Percentiles rank a stretch among this genome's conserved stretches.
Evolutionary conservation across 306 rosid genomes (phyloP).

Genomic region (Purshia tridentata): DNA sequence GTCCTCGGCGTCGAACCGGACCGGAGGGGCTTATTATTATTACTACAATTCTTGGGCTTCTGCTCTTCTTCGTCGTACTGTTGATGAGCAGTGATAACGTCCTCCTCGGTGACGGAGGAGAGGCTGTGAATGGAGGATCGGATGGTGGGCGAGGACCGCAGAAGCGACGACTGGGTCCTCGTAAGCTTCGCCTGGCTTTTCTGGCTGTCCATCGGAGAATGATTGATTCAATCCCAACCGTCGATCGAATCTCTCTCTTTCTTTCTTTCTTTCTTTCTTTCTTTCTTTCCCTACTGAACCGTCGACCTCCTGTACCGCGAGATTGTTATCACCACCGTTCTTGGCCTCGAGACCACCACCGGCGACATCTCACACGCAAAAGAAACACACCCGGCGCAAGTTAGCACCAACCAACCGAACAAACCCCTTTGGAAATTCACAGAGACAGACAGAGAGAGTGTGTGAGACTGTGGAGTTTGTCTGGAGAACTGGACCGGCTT

Average conservation of each 20-base stretch:
- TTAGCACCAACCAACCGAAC: slow-evolving; percentile 12
- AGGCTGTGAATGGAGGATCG: slow-evolving; percentile 92
- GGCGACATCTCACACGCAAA: slow-evolving; percentile 51
- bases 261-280: neutral
- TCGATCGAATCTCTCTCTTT: slow-evolving; percentile 23
- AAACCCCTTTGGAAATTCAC: neutral
- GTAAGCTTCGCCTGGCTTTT: slow-evolving; percentile 72
- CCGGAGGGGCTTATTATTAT: slow-evolving; percentile 24
- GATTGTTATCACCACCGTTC: slow-evolving; percentile 37
- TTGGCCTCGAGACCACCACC: slow-evolving; percentile 24
- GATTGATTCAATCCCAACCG: slow-evolving; percentile 30
- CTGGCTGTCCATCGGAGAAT: slow-evolving; percentile 60
- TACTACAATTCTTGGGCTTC: slow-evolving; percentile 18
- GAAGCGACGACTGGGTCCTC: slow-evolving; percentile 84
- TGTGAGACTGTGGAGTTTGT: neutral
- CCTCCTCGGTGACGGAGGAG: slow-evolving; percentile 63
- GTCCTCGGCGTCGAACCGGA: slow-evolving; percentile 37
- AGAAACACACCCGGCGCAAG: neutral
- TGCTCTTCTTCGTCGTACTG: slow-evolving; percentile 44
- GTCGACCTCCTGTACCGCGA: slow-evolving; percentile 45
- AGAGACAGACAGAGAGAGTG: neutral
- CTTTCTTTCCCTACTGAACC: neutral
- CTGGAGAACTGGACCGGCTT: slow-evolving; percentile 31
- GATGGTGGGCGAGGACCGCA: slow-evolving; percentile 80
- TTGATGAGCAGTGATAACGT: slow-evolving; percentile 31